Conservation (phyloP, 176 grass and related monocot genomes). For the Juncus inflexus region DNA sequence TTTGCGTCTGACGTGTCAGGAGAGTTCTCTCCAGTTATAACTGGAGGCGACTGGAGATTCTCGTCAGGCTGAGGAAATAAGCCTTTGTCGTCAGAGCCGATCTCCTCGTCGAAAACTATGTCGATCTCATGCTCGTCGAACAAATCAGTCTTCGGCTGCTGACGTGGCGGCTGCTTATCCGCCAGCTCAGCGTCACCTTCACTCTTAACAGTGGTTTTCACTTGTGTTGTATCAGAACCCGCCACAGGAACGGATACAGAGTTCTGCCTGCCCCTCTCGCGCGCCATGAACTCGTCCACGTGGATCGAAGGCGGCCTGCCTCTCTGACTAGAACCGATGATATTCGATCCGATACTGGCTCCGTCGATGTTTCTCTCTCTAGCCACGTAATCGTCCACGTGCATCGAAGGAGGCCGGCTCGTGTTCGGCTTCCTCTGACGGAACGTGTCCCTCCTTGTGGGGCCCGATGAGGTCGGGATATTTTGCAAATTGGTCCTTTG, state of each 20-base stretch:
- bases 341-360: slow-evolving; percentile 84
- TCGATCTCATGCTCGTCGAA: slow-evolving; percentile 90
- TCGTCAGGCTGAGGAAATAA: slow-evolving; percentile 91
- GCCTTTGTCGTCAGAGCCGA: slow-evolving; percentile 81
- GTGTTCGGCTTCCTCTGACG: slow-evolving; percentile 96
- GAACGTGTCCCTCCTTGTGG: slow-evolving; percentile 86
- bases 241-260: slow-evolving; percentile 17
- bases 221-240: slow-evolving; percentile 43
- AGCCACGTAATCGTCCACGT: slow-evolving; percentile 99
- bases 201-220: slow-evolving; percentile 35
- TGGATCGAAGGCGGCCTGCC: slow-evolving; percentile 96
- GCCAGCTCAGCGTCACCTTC: slow-evolving; percentile 24
- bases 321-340: slow-evolving; percentile 60
- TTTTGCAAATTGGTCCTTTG: slow-evolving; percentile 50
- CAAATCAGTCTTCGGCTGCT: slow-evolving; percentile 58
- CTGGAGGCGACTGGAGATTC: slow-evolving; percentile 58
- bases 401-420: slow-evolving; percentile 97
- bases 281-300: slow-evolving; percentile 98
- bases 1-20: slow-evolving; percentile 51
- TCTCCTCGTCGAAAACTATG: slow-evolving; percentile 89
- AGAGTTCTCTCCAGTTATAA: slow-evolving; percentile 80
- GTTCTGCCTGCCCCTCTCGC: slow-evolving; percentile 83
- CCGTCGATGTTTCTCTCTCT: slow-evolving; percentile 97
- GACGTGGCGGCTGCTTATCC: slow-evolving; percentile 42
- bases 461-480: slow-evolving; percentile 47